Percentiles rank a stretch among this genome's conserved stretches.
Conservation (phyloP, 352 stramenopile species). For the Blastocystis sp. region DNA sequence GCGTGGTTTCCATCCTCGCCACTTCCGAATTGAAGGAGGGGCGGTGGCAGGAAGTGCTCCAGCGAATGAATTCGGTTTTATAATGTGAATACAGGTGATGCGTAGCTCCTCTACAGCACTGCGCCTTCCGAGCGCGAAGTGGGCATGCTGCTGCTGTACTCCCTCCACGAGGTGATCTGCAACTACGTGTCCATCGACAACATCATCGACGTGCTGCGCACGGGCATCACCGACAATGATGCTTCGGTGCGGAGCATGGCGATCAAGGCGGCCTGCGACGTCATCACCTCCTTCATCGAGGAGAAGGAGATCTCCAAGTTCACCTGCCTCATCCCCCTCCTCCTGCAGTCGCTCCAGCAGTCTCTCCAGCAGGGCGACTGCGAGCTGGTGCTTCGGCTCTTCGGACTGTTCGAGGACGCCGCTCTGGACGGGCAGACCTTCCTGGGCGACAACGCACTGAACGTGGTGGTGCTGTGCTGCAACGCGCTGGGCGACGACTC, state of each 20-base stretch:
- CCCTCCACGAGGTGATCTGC: slow-evolving; percentile 49
- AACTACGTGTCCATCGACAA: slow-evolving; percentile 42
- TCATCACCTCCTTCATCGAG: slow-evolving; percentile 46
- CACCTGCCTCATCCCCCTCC: neutral
- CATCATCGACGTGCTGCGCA: slow-evolving; percentile 32
- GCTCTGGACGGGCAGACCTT: neutral
- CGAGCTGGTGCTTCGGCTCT: slow-evolving; percentile 27
- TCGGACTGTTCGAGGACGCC: slow-evolving; percentile 55
- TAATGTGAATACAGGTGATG: neutral
- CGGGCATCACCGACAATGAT: slow-evolving; percentile 25
- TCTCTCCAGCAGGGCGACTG: neutral
- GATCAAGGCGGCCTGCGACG: slow-evolving; percentile 36
- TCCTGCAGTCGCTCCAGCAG: slow-evolving; percentile 36
- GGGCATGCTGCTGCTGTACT: slow-evolving; percentile 51
- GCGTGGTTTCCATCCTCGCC: slow-evolving; percentile 26
- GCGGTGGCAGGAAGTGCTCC: slow-evolving; percentile 22
- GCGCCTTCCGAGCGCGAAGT: slow-evolving; percentile 18
- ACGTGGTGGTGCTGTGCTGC: slow-evolving; percentile 21
- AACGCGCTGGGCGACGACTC: neutral
- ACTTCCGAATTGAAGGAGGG: neutral
- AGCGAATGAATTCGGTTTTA: slow-evolving; percentile 20
- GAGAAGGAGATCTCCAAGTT: slow-evolving; percentile 1
- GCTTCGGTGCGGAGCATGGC: slow-evolving; percentile 32
- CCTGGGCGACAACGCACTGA: neutral
- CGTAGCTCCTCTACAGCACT: slow-evolving; percentile 20